phyloP scores from a whole-genome alignment of 2,329 filamentous ascomycete species.

The Alternaria infectoria region DNA sequence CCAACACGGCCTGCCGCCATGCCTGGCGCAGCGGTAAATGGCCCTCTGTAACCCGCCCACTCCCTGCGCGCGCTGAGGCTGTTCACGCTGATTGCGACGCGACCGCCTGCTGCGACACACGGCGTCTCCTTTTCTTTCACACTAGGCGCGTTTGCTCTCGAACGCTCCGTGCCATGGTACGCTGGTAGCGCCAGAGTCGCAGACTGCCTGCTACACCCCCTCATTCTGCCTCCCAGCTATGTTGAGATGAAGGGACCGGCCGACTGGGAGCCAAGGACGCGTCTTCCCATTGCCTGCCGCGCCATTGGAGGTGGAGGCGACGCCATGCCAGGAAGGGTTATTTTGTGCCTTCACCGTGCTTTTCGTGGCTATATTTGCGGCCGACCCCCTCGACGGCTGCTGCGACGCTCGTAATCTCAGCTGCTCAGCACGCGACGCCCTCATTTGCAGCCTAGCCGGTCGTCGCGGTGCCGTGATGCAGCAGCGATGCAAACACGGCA shows the following conservation, averaged over 20 bases:
- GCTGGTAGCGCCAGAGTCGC: conserved; percentile 15
- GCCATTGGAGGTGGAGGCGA: conserved; percentile 17
- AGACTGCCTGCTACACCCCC: conserved; percentile 13
- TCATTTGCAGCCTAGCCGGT: conserved; percentile 21
- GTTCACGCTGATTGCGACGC: conserved; percentile 17
- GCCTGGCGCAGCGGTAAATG: conserved; percentile 22
- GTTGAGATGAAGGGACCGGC: conserved; percentile 17
- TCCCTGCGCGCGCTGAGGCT: conserved; percentile 13
- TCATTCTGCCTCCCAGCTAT: conserved; percentile 18
- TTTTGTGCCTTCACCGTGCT: conserved; percentile 21
- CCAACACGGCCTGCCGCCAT: conserved; percentile 26
- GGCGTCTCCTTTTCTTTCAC: conserved; percentile 27
- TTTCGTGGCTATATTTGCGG: conserved; percentile 24
- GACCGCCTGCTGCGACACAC: conserved; percentile 29
- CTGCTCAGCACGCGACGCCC: conserved; percentile 23
- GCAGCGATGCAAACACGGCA: conserved; percentile 12
- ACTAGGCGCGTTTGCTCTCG: conserved; percentile 12
- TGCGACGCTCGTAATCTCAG: conserved; percentile 24
- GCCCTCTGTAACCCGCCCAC: background rate
- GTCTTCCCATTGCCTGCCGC: conserved; percentile 15
- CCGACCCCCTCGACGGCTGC: conserved; percentile 26
- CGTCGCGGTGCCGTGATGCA: conserved; percentile 13
- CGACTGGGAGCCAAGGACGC: conserved; percentile 20
- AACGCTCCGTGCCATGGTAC: conserved; percentile 15
- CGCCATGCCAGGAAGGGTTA: conserved; percentile 11